phyloP scores from a whole-genome alignment of 805 yeast species.

The Crinitomyces ghanaensis region DNA sequence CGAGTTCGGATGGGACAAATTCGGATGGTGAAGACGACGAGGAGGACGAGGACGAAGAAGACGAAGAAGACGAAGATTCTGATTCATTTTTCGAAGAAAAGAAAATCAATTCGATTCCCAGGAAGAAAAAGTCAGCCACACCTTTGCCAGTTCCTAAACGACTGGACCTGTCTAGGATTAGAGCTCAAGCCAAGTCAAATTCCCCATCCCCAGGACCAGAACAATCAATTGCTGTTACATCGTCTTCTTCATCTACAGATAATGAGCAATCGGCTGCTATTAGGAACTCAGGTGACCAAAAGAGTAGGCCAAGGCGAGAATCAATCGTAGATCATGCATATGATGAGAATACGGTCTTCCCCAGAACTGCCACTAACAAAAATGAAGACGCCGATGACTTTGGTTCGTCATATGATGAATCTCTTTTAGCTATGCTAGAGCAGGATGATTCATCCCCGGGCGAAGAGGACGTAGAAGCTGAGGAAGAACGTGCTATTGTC shows the following conservation, averaged over 20 bases:
- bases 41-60: slow-evolving; percentile 9
- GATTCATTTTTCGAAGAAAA: slow-evolving; percentile 9
- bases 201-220: slow-evolving; percentile 27
- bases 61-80: slow-evolving; percentile 14
- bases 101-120: slow-evolving; percentile 1
- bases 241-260: slow-evolving; percentile 12
- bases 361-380: slow-evolving; percentile 1
- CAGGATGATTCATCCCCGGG: slow-evolving; percentile 31
- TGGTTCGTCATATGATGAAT: slow-evolving; percentile 37
- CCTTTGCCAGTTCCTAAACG: slow-evolving; percentile 14
- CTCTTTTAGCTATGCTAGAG: slow-evolving; percentile 28
- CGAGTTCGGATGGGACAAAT: background rate
- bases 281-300: slow-evolving; percentile 29
- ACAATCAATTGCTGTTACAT: slow-evolving; percentile 32
- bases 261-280: slow-evolving; percentile 32
- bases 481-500: slow-evolving; percentile 30
- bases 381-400: slow-evolving; percentile 41
- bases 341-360: slow-evolving; percentile 25
- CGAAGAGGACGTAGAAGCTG: slow-evolving; percentile 29
- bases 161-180: slow-evolving; percentile 11
- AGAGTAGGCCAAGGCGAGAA: slow-evolving; percentile 5
- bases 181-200: slow-evolving; percentile 3
- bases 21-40: slow-evolving; percentile 2
- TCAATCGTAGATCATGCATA: slow-evolving; percentile 12
- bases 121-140: slow-evolving; percentile 4